A percentile compares a stretch with the other conserved stretches of the same genome.
Evolutionary conservation across 2,329 filamentous ascomycete species (phyloP).

Genomic region (Fusarium hostae): DNA sequence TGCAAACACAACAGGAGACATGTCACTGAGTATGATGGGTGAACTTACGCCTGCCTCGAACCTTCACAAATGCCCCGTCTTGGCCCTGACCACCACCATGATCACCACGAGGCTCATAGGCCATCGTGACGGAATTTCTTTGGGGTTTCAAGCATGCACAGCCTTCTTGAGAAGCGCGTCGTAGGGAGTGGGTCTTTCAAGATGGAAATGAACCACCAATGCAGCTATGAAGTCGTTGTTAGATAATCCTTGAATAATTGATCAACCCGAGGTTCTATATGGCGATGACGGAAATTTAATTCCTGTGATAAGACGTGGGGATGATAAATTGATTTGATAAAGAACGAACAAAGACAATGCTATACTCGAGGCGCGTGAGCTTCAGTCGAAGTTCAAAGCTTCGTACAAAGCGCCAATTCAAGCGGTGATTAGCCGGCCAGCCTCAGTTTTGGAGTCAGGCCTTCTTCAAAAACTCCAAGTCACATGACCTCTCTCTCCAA

Average conservation of each 20-base stretch:
- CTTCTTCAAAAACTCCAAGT: not conserved
- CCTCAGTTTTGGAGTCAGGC: slow-evolving; percentile 12
- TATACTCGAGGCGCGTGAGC: slow-evolving; percentile 31
- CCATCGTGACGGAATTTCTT: slow-evolving; percentile 54
- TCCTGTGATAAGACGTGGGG: not conserved
- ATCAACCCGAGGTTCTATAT: not conserved
- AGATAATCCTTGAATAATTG: not conserved
- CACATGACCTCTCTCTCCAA: slow-evolving; percentile 14
- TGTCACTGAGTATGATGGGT: slow-evolving; percentile 3
- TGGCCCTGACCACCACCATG: slow-evolving; percentile 56
- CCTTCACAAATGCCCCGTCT: slow-evolving; percentile 59
- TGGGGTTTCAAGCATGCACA: slow-evolving; percentile 40
- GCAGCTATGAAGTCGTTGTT: not conserved
- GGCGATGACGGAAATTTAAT: not conserved
- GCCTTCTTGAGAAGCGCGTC: slow-evolving; percentile 36
- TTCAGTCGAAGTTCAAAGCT: slow-evolving; percentile 31
- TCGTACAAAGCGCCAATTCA: slow-evolving; percentile 15
- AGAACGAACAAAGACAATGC: slow-evolving; percentile 24
- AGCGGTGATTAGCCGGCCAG: slow-evolving; percentile 37
- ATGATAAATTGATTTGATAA: slow-evolving; percentile 1
- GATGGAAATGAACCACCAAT: slow-evolving; percentile 7
- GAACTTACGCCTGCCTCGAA: slow-evolving; percentile 63
- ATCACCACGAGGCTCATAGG: slow-evolving; percentile 65
- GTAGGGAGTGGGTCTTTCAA: slow-evolving; percentile 23
- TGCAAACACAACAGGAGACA: slow-evolving; percentile 1